Evolutionary conservation across 2,329 filamentous ascomycete genomes (phyloP).

Genomic region (Alternaria dauci): DNA sequence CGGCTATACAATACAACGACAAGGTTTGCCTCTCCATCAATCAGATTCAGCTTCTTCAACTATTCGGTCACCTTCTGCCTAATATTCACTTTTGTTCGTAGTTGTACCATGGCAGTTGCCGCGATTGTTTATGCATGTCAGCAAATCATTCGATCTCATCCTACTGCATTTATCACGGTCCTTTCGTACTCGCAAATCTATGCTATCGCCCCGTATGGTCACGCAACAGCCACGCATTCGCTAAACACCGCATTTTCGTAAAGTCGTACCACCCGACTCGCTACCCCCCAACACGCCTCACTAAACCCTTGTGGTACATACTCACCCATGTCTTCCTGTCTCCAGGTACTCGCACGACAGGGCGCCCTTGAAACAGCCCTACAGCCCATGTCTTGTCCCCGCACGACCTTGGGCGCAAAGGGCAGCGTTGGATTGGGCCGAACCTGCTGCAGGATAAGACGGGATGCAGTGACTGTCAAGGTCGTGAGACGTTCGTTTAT

Average conservation of each 20-base stretch:
- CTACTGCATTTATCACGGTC: neutral
- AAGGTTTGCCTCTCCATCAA: neutral
- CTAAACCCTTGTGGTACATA: slow-evolving; percentile 1
- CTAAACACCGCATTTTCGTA: slow-evolving; percentile 6
- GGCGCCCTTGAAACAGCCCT: slow-evolving; percentile 15
- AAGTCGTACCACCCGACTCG: neutral
- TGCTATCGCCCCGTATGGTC: slow-evolving; percentile 21
- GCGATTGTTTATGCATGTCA: neutral
- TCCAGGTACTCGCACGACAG: slow-evolving; percentile 11
- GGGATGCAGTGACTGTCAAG: slow-evolving; percentile 3
- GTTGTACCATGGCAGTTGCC: neutral
- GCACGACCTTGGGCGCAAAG: slow-evolving; percentile 4
- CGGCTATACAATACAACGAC: neutral
- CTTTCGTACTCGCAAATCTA: slow-evolving; percentile 1
- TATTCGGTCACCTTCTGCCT: neutral
- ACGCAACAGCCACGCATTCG: slow-evolving; percentile 29
- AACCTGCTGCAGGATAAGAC: slow-evolving; percentile 9
- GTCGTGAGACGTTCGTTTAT: slow-evolving; percentile 38
- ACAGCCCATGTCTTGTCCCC: slow-evolving; percentile 6
- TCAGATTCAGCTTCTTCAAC: neutral
- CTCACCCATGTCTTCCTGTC: neutral
- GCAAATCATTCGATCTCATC: neutral
- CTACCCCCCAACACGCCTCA: neutral
- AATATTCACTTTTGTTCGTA: neutral
- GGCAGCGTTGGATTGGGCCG: neutral